A percentile compares a stretch with the other conserved stretches of the same genome.
Conservation (phyloP, 441 rosid genomes). For the Pelargonium australe region DNA sequence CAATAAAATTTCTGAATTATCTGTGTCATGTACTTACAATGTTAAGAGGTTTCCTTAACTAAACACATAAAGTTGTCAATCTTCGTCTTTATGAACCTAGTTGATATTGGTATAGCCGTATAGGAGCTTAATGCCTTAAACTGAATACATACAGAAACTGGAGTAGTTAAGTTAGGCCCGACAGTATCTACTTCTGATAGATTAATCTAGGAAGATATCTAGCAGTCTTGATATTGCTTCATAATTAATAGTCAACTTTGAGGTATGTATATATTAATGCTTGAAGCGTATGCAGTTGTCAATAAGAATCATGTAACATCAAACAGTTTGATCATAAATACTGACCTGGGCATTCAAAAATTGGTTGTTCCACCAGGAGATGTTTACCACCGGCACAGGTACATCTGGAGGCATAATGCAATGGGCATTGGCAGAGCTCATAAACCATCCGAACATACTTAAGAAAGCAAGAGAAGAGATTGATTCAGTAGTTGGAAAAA, state of each 20-base stretch:
- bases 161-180: too few species aligned
- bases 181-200: too few species aligned
- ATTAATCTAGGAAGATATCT: too few species aligned
- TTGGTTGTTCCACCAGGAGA: constrained; percentile 22
- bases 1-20: too few species aligned
- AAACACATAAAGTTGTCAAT: background rate
- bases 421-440: constrained; percentile 45
- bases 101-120: too few species aligned
- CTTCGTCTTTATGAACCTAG: background rate
- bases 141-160: too few species aligned
- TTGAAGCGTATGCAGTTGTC: too few species aligned
- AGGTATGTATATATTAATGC: too few species aligned
- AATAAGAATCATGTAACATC: background rate
- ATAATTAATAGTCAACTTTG: too few species aligned
- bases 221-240: too few species aligned
- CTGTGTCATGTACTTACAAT: background rate
- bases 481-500: constrained; percentile 30
- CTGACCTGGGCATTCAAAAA: background rate
- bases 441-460: constrained; percentile 36
- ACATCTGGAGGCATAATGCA: constrained; percentile 36
- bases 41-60: background rate
- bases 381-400: constrained; percentile 49
- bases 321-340: background rate
- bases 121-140: too few species aligned
- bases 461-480: constrained; percentile 41